Evolutionary conservation across 331 rosid species (phyloP), one percentile per base, ranked within the genome.

Genomic region (Malus hybrid): DNA sequence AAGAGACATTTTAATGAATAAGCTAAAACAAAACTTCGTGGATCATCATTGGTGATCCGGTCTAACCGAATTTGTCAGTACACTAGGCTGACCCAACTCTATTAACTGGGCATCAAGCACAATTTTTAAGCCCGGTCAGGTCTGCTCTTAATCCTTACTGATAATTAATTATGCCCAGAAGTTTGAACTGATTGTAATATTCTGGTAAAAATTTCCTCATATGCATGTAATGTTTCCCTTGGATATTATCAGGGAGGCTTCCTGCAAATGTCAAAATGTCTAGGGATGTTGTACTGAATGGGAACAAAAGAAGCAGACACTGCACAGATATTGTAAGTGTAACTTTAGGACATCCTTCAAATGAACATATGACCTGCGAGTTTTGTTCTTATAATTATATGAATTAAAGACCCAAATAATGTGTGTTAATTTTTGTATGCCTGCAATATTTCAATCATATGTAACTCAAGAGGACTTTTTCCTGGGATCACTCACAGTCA

Each of bases 381-480:
- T 54, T 54, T 18, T 54, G 22, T 18, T 54, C 22, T 54, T 3
- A 54, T 52, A 54, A 54, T 54, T 54, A 54, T 54, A 54, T 54
- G 59, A 52, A 18, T 54, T 54, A 54, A 54, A 54, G 10, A 54
- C 9, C 59, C 57, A 54, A 42, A 54, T 52, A 52, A 54, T 54
- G 59, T 54, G 59, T 54, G 20, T 52, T 52, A 16, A 52, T 7
- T 52, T 52, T 52, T 10, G 5, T 11, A 7, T 57, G 56, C n/a
- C 16, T 73, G 28, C 13, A 13, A 10, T n/a, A 10, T 68, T 76
- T 68, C 80, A 76, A 62, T 76, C 80, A 10, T 76, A 76, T 36
- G 80, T 76, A 50, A 76, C 80, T 24, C 80, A 76, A 76, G 80
- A 76, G 31, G 74, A 59, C 20, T 2, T 57, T 27, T 76, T 68